phyloP scores from a whole-genome alignment of 2,329 filamentous ascomycete genomes.

The Chrysosphaeria jannelii region DNA sequence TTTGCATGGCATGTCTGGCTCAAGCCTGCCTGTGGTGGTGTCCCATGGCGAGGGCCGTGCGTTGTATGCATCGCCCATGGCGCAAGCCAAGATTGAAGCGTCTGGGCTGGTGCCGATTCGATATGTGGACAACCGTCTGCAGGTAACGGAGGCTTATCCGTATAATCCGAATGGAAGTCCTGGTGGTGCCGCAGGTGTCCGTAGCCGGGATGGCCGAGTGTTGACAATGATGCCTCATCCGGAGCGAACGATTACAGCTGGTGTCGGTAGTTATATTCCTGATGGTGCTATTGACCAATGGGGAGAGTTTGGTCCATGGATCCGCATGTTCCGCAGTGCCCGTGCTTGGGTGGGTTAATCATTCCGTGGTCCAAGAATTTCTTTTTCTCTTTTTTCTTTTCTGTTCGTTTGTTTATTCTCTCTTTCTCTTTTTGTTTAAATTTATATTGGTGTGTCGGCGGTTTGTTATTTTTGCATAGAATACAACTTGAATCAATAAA shows the following conservation, averaged over 20 bases:
- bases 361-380: background rate
- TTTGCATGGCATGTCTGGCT: constrained; percentile 63
- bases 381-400: background rate
- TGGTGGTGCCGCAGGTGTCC: constrained; percentile 50
- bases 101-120: constrained; percentile 45
- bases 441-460: background rate
- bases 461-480: too few species aligned
- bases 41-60: constrained; percentile 83
- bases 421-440: background rate
- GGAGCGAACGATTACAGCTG: constrained; percentile 60
- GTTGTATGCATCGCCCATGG: constrained; percentile 25
- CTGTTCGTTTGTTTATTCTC: background rate
- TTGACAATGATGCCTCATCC: constrained; percentile 84
- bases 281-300: constrained; percentile 25
- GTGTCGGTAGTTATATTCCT: constrained; percentile 48
- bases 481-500: too few species aligned
- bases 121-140: constrained; percentile 58
- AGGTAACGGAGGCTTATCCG: constrained; percentile 56
- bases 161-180: constrained; percentile 71
- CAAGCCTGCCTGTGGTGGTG: constrained; percentile 55
- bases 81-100: constrained; percentile 23
- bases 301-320: constrained; percentile 66
- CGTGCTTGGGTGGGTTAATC: constrained; percentile 51
- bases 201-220: constrained; percentile 48
- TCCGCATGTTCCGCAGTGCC: constrained; percentile 61